These are phyloP conservation scores for Trypanosoma theileri DNA, from an alignment of 208 protist species.

Conservation along the genomic window DNA sequence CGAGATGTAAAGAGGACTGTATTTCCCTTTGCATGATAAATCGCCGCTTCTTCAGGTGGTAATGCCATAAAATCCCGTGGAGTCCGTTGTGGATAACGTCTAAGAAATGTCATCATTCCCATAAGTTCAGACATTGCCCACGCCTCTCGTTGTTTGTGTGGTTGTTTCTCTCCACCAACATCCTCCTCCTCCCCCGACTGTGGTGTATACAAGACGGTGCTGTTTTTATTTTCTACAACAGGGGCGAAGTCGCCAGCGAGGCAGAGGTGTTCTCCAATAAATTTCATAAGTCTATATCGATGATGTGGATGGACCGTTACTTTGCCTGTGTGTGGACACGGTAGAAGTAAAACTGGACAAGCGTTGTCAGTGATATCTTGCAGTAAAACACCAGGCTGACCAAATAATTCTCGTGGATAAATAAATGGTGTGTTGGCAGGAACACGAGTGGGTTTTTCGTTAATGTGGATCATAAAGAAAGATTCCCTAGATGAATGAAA, in stretches of 20 bases:
- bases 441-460: conserved; percentile 16
- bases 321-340: conserved; percentile 44
- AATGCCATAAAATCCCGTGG: conserved; percentile 14
- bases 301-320: conserved; percentile 44
- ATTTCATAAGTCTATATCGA: conserved; percentile 62
- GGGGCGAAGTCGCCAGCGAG: conserved; percentile 28
- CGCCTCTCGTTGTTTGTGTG: conserved; percentile 1
- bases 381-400: conserved; percentile 25
- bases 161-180: neutral
- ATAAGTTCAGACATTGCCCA: conserved; percentile 22
- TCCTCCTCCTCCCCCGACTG: neutral
- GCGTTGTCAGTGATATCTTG: conserved; percentile 25
- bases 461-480: conserved; percentile 32
- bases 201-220: neutral
- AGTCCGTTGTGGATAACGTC: conserved; percentile 2
- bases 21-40: conserved; percentile 4
- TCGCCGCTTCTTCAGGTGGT: conserved; percentile 12
- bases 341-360: conserved; percentile 48
- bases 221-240: neutral
- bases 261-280: conserved; percentile 63
- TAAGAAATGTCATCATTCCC: conserved; percentile 15
- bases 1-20: neutral
- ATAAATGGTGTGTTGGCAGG: conserved; percentile 25
- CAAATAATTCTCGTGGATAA: conserved; percentile 24
- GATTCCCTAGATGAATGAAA: neutral